A percentile compares a stretch with the other conserved stretches of the same genome.
These are phyloP conservation scores for Rhododendron williamsianum DNA, from an alignment of 148 eudicot species.

Conservation along the genomic window DNA sequence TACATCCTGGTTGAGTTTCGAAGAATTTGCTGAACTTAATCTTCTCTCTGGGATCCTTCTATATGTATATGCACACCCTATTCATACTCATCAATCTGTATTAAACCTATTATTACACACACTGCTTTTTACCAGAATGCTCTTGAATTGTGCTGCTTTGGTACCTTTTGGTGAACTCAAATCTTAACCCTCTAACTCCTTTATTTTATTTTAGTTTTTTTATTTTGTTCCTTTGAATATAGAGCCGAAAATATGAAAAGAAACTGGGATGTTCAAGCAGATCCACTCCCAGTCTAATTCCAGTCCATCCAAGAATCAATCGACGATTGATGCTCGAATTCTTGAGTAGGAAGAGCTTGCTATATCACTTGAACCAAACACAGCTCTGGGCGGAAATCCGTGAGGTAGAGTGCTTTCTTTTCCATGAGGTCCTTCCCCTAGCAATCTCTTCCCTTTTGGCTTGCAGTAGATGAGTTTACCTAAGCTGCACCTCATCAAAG, in stretches of 20 bases:
- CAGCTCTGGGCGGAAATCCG: conserved; percentile 13
- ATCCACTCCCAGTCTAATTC: not conserved
- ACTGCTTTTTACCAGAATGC: not conserved
- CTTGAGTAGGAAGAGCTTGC: not conserved
- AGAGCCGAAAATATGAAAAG: too few relatives aligned
- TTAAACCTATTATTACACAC: not conserved
- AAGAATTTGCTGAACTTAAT: not conserved
- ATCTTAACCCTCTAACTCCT: too few relatives aligned
- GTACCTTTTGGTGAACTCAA: not conserved
- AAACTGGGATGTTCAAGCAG: too few relatives aligned
- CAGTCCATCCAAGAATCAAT: not conserved
- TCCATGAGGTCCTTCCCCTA: conserved; percentile 66
- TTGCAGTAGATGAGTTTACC: too few relatives aligned
- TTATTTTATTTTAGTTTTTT: not conserved
- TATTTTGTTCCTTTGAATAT: too few relatives aligned
- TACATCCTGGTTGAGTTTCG: not conserved
- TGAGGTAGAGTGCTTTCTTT: conserved; percentile 17
- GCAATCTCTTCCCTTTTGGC: conserved; percentile 42
- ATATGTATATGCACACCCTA: not conserved
- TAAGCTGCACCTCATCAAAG: too few relatives aligned
- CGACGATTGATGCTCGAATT: not conserved
- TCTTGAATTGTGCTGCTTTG: not conserved
- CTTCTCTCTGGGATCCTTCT: not conserved
- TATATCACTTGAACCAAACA: not conserved
- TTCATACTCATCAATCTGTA: not conserved